Percentiles rank a stretch among this genome's conserved stretches.
Conservation (phyloP, 2,329 filamentous ascomycete species). For the Leptodontidium sp. region DNA sequence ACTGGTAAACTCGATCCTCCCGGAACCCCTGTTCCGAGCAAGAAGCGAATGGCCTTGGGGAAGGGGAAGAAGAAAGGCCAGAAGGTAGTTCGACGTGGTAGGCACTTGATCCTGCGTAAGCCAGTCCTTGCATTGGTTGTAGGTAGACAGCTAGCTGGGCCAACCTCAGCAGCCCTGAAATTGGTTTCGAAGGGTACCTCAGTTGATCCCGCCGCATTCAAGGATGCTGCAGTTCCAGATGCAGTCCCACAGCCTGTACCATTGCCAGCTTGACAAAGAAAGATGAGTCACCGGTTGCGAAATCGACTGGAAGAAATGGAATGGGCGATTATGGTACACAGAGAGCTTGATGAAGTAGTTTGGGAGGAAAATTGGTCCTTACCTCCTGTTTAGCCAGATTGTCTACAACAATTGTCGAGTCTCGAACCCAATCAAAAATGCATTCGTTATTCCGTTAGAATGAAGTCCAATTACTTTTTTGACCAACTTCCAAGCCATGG, state of each 20-base stretch:
- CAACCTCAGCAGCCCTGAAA: slow-evolving; percentile 35
- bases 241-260: slow-evolving; percentile 5
- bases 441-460: not conserved
- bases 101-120: slow-evolving; percentile 34
- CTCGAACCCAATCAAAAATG: not conserved
- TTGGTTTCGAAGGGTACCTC: slow-evolving; percentile 30
- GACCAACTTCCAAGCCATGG: slow-evolving; percentile 6
- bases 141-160: slow-evolving; percentile 40
- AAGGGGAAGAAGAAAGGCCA: slow-evolving; percentile 20
- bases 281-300: slow-evolving; percentile 29
- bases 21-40: slow-evolving; percentile 15
- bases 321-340: slow-evolving; percentile 28
- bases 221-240: slow-evolving; percentile 6
- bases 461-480: not conserved
- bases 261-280: slow-evolving; percentile 33
- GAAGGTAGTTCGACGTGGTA: slow-evolving; percentile 26
- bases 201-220: slow-evolving; percentile 20
- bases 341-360: slow-evolving; percentile 32
- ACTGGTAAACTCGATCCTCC: slow-evolving; percentile 23
- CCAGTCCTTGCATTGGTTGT: slow-evolving; percentile 38
- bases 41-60: slow-evolving; percentile 4
- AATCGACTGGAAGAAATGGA: slow-evolving; percentile 27
- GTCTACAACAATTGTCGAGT: not conserved
- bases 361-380: slow-evolving; percentile 21
- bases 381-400: slow-evolving; percentile 10